A percentile compares a stretch with the other conserved stretches of the same genome.
phyloP scores from a whole-genome alignment of 1,284 basidiomycete genomes.

The Heterobasidion irregulare region DNA sequence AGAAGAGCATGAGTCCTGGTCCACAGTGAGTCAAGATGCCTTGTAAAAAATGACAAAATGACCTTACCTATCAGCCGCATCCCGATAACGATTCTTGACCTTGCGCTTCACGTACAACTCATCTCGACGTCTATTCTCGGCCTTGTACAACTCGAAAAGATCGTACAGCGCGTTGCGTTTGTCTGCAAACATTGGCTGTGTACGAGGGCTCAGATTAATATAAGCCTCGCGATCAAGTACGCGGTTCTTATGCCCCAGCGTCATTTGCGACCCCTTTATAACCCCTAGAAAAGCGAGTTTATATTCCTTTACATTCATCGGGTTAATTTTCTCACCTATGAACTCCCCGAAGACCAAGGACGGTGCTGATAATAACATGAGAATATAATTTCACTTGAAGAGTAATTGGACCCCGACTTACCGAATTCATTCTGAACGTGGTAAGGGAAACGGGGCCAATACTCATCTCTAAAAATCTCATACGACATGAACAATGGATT shows the following conservation, averaged over 20 bases:
- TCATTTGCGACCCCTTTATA: constrained; percentile 56
- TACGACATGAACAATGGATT: constrained; percentile 33
- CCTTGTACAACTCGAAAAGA: constrained; percentile 44
- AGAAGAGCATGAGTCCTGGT: constrained; percentile 46
- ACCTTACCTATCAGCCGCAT: constrained; percentile 55
- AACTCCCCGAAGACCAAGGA: constrained; percentile 63
- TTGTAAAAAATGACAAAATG: background rate
- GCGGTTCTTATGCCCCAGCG: constrained; percentile 25
- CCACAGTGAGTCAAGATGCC: background rate
- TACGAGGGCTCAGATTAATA: constrained; percentile 37
- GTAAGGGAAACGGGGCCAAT: constrained; percentile 61
- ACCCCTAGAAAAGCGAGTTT: constrained; percentile 34
- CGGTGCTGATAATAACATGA: constrained; percentile 33
- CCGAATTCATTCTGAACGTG: constrained; percentile 45
- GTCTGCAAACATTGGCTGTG: constrained; percentile 45
- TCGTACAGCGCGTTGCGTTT: constrained; percentile 41
- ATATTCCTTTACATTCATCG: background rate
- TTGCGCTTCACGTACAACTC: constrained; percentile 43
- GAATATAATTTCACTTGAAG: background rate
- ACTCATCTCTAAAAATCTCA: constrained; percentile 39
- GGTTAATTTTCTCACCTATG: constrained; percentile 33
- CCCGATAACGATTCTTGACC: constrained; percentile 19
- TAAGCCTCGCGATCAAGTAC: constrained; percentile 40
- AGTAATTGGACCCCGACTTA: constrained; percentile 16
- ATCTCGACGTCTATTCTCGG: too few relatives aligned